These are phyloP conservation scores for Penicillium cinerascens DNA, from an alignment of 495 filamentous ascomycete species.

Conservation along the genomic window DNA sequence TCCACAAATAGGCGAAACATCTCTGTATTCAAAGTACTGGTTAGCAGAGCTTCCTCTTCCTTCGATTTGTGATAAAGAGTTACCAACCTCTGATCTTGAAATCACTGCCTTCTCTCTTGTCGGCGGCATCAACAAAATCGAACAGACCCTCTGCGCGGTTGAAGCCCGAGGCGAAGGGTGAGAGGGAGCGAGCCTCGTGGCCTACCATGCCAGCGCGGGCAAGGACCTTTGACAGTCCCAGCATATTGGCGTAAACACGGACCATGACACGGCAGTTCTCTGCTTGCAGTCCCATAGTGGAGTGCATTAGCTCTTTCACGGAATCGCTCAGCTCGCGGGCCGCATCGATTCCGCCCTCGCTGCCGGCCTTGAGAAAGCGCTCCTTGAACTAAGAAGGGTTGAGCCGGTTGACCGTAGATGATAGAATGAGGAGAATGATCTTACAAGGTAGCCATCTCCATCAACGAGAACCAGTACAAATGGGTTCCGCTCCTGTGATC, in stretches of 20 bases:
- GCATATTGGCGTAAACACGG: conserved; percentile 57
- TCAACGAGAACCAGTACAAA: conserved; percentile 60
- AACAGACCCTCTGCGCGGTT: conserved; percentile 56
- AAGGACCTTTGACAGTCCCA: conserved; percentile 49
- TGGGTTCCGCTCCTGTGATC: conserved; percentile 48
- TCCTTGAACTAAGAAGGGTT: conserved; percentile 48
- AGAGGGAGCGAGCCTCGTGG: conserved; percentile 49
- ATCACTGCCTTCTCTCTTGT: conserved; percentile 58
- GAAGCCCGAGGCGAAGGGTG: conserved; percentile 56
- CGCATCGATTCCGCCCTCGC: conserved; percentile 55
- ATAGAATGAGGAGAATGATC: neutral
- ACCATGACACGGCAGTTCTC: conserved; percentile 58
- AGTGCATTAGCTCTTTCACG: conserved; percentile 42
- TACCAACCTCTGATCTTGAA: conserved; percentile 56
- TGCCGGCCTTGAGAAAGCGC: conserved; percentile 45
- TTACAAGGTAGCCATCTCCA: conserved; percentile 55
- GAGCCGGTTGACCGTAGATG: too few species aligned
- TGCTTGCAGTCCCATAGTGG: conserved; percentile 44
- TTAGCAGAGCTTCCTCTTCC: neutral
- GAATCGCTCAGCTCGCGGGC: conserved; percentile 51
- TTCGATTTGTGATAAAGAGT: neutral
- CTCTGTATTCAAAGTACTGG: conserved; percentile 30
- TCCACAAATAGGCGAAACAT: conserved; percentile 56
- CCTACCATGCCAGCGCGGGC: conserved; percentile 46
- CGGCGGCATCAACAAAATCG: conserved; percentile 60